phyloP scores from a whole-genome alignment of 345 rosid species.

The Populus ilicifolia region DNA sequence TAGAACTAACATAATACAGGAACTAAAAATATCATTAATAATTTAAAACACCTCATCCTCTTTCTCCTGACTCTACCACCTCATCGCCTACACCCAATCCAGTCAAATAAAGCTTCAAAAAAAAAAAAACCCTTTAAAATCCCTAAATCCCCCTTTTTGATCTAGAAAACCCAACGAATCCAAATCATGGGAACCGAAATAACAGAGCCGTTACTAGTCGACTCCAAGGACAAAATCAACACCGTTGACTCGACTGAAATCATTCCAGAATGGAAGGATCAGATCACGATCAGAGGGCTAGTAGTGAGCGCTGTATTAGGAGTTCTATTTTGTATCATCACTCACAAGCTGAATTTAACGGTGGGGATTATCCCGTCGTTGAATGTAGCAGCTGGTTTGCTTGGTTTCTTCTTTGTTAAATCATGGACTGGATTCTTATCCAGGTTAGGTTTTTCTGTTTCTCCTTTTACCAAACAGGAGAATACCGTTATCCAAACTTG shows the following conservation, averaged over 20 bases:
- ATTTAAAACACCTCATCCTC: too few species aligned
- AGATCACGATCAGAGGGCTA: conserved; percentile 79
- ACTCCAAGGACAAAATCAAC: conserved; percentile 18
- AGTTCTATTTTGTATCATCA: conserved; percentile 72
- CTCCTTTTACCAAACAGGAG: conserved; percentile 86
- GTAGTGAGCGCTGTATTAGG: conserved; percentile 67
- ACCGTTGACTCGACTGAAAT: not conserved
- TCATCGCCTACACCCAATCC: too few species aligned
- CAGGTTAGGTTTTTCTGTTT: conserved; percentile 50
- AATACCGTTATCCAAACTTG: conserved; percentile 92
- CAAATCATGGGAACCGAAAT: conserved; percentile 58
- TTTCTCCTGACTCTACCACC: too few species aligned
- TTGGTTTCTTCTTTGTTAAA: conserved; percentile 86
- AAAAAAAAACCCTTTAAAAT: not conserved
- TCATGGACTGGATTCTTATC: conserved; percentile 78
- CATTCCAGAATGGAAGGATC: conserved; percentile 86
- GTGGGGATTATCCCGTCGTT: conserved; percentile 87
- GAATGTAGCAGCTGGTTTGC: conserved; percentile 89
- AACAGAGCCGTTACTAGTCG: conserved; percentile 47
- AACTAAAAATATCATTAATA: too few species aligned
- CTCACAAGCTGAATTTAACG: conserved; percentile 85
- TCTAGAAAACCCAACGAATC: not conserved
- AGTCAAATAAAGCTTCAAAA: not conserved
- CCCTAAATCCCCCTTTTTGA: not conserved
- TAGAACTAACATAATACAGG: too few species aligned